These are phyloP conservation scores for Fusarium illudens DNA, from an alignment of 2,329 filamentous ascomycete genomes.

Conservation along the genomic window DNA sequence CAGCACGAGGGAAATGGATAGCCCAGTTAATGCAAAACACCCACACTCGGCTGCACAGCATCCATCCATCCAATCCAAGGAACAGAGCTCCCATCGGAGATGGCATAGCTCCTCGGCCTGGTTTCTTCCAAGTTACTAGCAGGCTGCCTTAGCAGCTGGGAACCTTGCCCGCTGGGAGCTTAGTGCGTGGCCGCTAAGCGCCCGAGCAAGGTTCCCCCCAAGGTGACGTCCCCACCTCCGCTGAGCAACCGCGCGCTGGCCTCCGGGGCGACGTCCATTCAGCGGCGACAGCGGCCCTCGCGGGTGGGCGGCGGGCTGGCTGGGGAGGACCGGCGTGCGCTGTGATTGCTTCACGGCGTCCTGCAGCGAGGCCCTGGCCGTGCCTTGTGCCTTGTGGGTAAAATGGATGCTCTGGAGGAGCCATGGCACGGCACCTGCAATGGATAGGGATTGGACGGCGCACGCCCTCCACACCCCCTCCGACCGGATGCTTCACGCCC, in stretches of 20 bases:
- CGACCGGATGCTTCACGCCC: not conserved
- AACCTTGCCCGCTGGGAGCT: slow-evolving; percentile 9
- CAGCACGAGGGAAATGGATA: not conserved
- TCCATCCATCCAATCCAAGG: slow-evolving; percentile 30
- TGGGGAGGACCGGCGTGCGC: slow-evolving; percentile 34
- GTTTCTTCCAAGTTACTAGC: slow-evolving; percentile 6
- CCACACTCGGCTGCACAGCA: slow-evolving; percentile 32
- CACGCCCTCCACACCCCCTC: slow-evolving; percentile 16
- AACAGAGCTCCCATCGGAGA: slow-evolving; percentile 23
- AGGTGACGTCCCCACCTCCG: slow-evolving; percentile 40
- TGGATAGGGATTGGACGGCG: not conserved
- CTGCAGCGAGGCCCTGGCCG: slow-evolving; percentile 19
- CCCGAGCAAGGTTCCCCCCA: slow-evolving; percentile 37
- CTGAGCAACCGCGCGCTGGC: slow-evolving; percentile 41
- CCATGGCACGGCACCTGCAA: slow-evolving; percentile 10
- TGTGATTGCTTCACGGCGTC: slow-evolving; percentile 34
- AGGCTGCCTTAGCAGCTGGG: slow-evolving; percentile 1
- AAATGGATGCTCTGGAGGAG: slow-evolving; percentile 1
- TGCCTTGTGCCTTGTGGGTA: slow-evolving; percentile 35
- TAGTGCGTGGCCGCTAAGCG: slow-evolving; percentile 36
- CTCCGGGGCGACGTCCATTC: slow-evolving; percentile 38
- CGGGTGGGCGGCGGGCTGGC: slow-evolving; percentile 32
- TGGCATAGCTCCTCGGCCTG: slow-evolving; percentile 16
- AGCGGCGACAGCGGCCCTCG: slow-evolving; percentile 29
- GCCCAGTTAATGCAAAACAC: slow-evolving; percentile 37